A percentile compares a stretch with the other conserved stretches of the same genome.
These are phyloP conservation scores for Cyberlindnera euphorbiae DNA, from an alignment of 805 yeast species.

Conservation along the genomic window DNA sequence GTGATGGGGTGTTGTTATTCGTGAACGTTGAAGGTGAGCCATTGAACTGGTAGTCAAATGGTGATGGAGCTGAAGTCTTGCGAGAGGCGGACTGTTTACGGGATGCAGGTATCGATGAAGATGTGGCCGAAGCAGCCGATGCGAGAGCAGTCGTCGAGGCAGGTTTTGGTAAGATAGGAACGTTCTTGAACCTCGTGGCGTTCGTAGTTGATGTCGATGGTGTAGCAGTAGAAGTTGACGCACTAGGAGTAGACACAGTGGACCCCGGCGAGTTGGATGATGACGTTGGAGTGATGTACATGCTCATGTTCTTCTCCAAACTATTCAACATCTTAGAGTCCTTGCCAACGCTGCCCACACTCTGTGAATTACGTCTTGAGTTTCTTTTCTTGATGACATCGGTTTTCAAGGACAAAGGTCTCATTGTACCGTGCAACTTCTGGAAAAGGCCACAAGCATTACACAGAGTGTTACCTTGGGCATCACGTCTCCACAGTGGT, in stretches of 20 bases:
- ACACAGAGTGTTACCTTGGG: constrained; percentile 86
- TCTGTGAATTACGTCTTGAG: constrained; percentile 26
- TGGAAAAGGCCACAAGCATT: constrained; percentile 93
- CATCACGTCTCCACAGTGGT: constrained; percentile 90
- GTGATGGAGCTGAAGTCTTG: constrained; percentile 14
- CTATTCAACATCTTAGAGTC: constrained; percentile 14
- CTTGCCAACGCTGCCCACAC: constrained; percentile 6
- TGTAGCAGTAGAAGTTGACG: constrained; percentile 4
- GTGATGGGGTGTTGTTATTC: constrained; percentile 21
- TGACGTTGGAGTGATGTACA: constrained; percentile 22
- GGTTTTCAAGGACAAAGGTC: constrained; percentile 85
- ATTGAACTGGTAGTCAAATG: constrained; percentile 13
- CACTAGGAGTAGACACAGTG: constrained; percentile 8
- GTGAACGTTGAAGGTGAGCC: constrained; percentile 18
- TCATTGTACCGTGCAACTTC: constrained; percentile 86
- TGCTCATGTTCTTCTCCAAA: constrained; percentile 21
- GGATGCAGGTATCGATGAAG: constrained; percentile 2
- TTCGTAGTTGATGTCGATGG: constrained; percentile 6
- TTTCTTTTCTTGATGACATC: constrained; percentile 84
- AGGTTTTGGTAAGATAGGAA: constrained; percentile 27
- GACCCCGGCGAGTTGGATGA: constrained; percentile 21
- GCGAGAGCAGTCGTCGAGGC: constrained; percentile 11
- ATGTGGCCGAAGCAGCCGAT: constrained; percentile 1
- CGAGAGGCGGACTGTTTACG: constrained; percentile 2
- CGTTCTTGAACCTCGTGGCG: constrained; percentile 21